Conservation (phyloP, 176 grass and related monocot species). For the Lolium multiflorum region DNA sequence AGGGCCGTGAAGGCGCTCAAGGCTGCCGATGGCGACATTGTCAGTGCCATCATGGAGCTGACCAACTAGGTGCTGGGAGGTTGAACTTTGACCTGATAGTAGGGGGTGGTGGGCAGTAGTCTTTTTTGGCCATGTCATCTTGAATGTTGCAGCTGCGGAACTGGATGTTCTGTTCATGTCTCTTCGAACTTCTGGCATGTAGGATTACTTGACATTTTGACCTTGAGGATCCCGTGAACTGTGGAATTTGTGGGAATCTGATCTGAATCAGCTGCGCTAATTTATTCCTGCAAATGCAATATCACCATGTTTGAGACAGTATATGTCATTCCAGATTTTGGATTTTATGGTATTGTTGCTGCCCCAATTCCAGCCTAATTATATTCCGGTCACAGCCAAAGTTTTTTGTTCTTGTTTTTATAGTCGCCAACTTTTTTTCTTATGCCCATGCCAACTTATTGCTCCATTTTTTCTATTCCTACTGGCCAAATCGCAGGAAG, state of each 20-base stretch:
- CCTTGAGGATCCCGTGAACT: neutral
- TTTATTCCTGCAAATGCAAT: neutral
- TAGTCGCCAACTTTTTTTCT: no score
- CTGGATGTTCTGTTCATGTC: neutral
- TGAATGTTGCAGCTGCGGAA: neutral
- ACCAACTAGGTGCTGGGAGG: constrained; percentile 22
- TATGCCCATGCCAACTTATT: no score
- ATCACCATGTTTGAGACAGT: no score
- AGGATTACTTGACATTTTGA: neutral
- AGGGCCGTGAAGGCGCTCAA: constrained; percentile 44
- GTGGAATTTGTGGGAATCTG: neutral
- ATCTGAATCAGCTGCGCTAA: neutral
- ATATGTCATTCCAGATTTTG: no score
- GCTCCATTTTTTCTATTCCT: no score
- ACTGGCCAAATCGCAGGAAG: no score
- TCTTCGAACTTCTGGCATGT: neutral
- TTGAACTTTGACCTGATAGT: neutral
- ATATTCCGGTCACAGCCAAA: no score
- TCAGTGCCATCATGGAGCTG: constrained; percentile 49
- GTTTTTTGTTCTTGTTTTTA: no score
- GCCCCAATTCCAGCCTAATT: no score
- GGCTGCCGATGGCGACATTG: constrained; percentile 33
- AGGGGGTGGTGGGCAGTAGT: neutral
- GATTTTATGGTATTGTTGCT: no score
- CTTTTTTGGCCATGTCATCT: neutral